phyloP scores from a whole-genome alignment of 257 asterid species.

The Solanum etuberosum region DNA sequence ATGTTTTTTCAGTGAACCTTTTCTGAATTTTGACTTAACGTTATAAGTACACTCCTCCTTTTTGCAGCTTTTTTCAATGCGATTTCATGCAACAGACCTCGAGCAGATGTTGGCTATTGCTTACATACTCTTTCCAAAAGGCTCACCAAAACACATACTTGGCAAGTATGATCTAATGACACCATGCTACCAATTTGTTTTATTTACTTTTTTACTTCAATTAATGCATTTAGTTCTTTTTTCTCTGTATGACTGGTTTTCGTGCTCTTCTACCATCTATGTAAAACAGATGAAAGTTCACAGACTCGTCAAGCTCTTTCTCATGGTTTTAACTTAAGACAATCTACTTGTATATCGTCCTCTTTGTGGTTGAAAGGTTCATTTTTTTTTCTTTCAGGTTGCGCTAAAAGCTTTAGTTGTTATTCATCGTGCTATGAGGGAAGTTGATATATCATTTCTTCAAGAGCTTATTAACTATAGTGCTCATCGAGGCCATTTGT shows the following conservation, averaged over 20 bases:
- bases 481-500: constrained; percentile 37
- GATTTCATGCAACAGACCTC: constrained; percentile 57
- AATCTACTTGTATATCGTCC: background rate
- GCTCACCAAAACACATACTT: constrained; percentile 53
- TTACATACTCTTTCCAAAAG: constrained; percentile 60
- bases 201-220: background rate
- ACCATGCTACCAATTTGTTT: background rate
- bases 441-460: constrained; percentile 58
- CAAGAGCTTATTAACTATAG: constrained; percentile 50
- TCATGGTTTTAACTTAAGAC: background rate
- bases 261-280: no score
- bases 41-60: background rate
- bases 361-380: background rate
- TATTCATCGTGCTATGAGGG: constrained; percentile 74
- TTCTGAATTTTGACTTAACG: background rate
- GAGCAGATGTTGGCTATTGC: constrained; percentile 72
- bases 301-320: background rate
- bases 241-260: background rate
- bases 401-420: constrained; percentile 70
- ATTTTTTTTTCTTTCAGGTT: constrained; percentile 27
- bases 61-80: constrained; percentile 55
- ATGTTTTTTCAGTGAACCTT: background rate
- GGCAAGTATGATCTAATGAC: constrained; percentile 48
- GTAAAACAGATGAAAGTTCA: no score
- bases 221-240: background rate